Evolutionary conservation across 768 basidiomycete species (phyloP), one percentile per base, ranked within the genome.

Genomic region (Xerocomus brunneocitrinus): DNA sequence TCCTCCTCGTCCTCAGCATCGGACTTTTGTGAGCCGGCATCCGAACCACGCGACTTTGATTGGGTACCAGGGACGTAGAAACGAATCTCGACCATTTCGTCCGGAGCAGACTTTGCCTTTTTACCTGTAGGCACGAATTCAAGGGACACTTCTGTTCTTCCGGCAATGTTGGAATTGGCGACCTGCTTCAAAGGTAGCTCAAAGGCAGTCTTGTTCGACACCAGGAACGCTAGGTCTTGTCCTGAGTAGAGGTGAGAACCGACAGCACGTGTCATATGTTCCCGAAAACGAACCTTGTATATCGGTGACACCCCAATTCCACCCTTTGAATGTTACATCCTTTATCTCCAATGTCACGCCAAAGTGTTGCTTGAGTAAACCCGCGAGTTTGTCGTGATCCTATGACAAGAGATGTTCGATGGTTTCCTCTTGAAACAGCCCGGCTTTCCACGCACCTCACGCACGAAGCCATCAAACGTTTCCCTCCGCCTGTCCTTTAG

Each of bases 301-400:
- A 64, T 95, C 92, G 2, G 91, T 90, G 30, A 87, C 81, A 5
- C 97, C 97, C 97, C 97, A 98, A 68, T 99, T 98, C 93, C 93
- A 98, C 0, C 97, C 97, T 67, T 91, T 94, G 67, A 95, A 82
- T 12, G 90, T 85, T 16, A 85, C 78, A 59, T 99, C 97, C 68
- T 84, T 85, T 5, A 79, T 80, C 67, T 98, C 97, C 24, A 98
- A 75, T 3, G 88, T 82, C 53, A 95, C 75, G 40, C 79, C 82
- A 73, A 93, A 98, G 71, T 93, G 83, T 56, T 89, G 89, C 71
- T 95, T 95, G 59, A 97, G 71, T 40, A 95, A 67, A 47, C 79
- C 73, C 4, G 85, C 75, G n/a, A 98, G 66, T 57, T 85, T 87
- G 54, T 98, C 97, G 53, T 91, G 88, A 69, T 99, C 95, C 91